These are phyloP conservation scores for Kodamaea nitidulidarum DNA, from an alignment of 805 yeast genomes.

Conservation along the genomic window DNA sequence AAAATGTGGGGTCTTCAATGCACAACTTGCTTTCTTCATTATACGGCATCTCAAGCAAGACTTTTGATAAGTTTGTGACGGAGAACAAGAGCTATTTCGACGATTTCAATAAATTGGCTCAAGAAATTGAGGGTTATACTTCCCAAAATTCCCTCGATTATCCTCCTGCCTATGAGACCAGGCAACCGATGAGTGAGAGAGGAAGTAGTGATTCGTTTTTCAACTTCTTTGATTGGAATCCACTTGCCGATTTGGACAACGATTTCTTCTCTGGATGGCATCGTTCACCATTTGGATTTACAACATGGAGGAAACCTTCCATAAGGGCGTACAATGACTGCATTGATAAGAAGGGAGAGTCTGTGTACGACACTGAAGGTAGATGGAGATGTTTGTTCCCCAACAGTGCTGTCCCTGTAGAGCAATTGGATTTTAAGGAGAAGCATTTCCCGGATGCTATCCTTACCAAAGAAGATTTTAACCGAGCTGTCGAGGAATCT, in stretches of 20 bases:
- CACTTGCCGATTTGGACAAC: background rate
- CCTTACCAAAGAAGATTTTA: slow-evolving; percentile 59
- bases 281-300: slow-evolving; percentile 39
- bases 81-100: background rate
- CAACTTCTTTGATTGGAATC: background rate
- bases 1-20: background rate
- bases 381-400: slow-evolving; percentile 92
- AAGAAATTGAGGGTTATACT: background rate
- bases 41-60: slow-evolving; percentile 4
- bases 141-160: slow-evolving; percentile 5
- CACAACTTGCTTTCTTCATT: slow-evolving; percentile 1
- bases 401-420: slow-evolving; percentile 33
- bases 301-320: slow-evolving; percentile 57
- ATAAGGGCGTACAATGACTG: slow-evolving; percentile 60
- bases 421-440: slow-evolving; percentile 25
- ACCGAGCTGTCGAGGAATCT: slow-evolving; percentile 20
- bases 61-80: background rate
- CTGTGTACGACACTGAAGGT: slow-evolving; percentile 82
- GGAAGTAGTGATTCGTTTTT: background rate
- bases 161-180: slow-evolving; percentile 21
- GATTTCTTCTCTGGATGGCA: background rate
- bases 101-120: background rate
- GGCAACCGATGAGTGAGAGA: background rate
- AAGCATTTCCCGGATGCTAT: slow-evolving; percentile 25
- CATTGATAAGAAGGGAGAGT: slow-evolving; percentile 56